These are phyloP conservation scores for Effrenium voratum DNA, from an alignment of 73 alveolate genomes.

Conservation along the genomic window DNA sequence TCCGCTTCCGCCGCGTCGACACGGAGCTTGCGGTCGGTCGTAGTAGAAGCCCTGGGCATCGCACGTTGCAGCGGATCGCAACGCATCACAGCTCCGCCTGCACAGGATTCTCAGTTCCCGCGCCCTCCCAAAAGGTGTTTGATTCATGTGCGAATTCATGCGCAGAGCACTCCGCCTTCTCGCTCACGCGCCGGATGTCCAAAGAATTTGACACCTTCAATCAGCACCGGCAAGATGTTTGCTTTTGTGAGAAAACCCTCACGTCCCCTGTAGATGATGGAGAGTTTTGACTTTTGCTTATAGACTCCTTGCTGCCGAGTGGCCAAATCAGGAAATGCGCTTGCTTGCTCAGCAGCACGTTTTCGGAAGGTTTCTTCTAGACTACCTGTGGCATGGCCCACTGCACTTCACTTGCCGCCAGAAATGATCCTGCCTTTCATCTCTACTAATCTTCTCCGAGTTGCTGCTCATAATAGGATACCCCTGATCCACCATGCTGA, in stretches of 20 bases:
- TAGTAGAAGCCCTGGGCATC: no score
- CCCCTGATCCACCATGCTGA: conserved; percentile 53
- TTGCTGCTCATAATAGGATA: conserved; percentile 77
- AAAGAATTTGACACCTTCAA: conserved; percentile 47
- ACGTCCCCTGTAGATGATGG: not conserved
- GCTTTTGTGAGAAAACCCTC: not conserved
- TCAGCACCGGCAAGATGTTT: not conserved
- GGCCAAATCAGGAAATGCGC: not conserved
- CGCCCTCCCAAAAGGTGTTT: no score
- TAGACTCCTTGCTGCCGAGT: not conserved
- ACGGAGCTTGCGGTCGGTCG: no score
- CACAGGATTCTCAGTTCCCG: no score
- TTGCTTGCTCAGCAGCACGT: conserved; percentile 15
- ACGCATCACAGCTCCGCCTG: no score
- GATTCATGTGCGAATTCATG: no score
- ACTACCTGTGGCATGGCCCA: conserved; percentile 21
- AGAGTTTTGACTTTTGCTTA: no score
- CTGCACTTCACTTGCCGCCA: not conserved
- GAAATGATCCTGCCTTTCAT: not conserved
- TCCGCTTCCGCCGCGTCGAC: no score
- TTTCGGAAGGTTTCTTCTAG: conserved; percentile 22
- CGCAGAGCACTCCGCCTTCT: not conserved
- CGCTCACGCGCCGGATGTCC: conserved; percentile 26
- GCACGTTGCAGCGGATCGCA: no score
- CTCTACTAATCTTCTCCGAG: not conserved